phyloP scores from a whole-genome alignment of 345 rosid species.

The Populus simonii region DNA sequence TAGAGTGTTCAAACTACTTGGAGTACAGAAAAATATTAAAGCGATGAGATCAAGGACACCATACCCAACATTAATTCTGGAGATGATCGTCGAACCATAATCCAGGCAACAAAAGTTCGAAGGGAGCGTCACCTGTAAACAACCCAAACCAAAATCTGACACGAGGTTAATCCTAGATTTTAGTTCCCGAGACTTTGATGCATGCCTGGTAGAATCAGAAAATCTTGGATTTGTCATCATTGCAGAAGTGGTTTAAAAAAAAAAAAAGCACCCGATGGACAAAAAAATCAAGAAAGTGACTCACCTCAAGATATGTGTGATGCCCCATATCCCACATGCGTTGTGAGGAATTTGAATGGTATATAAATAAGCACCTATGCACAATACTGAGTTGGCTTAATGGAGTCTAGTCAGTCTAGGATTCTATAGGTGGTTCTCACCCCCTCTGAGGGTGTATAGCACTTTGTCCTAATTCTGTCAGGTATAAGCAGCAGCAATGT shows the following conservation, averaged over 20 bases:
- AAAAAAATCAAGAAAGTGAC: background rate
- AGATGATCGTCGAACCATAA: background rate
- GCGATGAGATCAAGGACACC: background rate
- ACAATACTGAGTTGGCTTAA: too few species aligned
- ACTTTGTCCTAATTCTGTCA: too few species aligned
- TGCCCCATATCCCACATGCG: too few species aligned
- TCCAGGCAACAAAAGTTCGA: background rate
- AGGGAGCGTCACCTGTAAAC: slow-evolving; percentile 10
- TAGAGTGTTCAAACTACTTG: background rate
- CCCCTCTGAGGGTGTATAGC: too few species aligned
- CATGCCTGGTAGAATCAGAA: background rate
- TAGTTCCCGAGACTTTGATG: background rate
- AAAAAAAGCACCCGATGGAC: too few species aligned
- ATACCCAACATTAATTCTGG: background rate
- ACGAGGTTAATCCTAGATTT: background rate
- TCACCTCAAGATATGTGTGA: too few species aligned
- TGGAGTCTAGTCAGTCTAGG: too few species aligned
- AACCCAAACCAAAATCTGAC: background rate
- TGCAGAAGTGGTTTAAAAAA: background rate
- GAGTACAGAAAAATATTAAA: background rate
- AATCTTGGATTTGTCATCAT: background rate
- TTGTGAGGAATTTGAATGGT: too few species aligned
- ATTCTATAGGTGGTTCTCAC: too few species aligned
- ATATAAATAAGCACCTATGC: too few species aligned
- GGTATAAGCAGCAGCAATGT: too few species aligned